Percentiles rank a stretch among this genome's conserved stretches.
phyloP scores from a whole-genome alignment of 1,284 basidiomycete species.

The Erythrobasidium hasegawianum region DNA sequence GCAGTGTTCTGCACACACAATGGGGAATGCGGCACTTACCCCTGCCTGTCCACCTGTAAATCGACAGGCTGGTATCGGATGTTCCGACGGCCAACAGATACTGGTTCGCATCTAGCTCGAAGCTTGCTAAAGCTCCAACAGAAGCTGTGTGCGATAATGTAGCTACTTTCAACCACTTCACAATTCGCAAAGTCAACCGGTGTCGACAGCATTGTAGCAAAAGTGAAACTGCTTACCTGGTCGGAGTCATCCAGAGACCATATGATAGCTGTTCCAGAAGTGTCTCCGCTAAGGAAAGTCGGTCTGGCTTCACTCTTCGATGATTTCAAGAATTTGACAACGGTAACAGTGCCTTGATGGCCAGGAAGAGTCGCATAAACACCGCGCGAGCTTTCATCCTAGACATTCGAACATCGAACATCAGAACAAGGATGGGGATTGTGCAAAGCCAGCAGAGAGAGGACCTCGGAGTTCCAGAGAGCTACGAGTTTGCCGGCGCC shows the following conservation, averaged over 20 bases:
- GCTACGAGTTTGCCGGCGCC: conserved; percentile 72
- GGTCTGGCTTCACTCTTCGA: conserved; percentile 1
- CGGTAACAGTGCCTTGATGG: conserved; percentile 70
- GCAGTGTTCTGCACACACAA: neutral
- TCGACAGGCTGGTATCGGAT: conserved; percentile 69
- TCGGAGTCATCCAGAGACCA: conserved; percentile 45
- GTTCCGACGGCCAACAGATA: conserved; percentile 65
- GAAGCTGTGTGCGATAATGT: conserved; percentile 12
- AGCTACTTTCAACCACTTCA: too few species aligned
- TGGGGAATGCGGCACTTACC: neutral
- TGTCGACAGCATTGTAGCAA: too few species aligned
- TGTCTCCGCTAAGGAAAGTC: conserved; percentile 65
- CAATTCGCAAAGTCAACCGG: too few species aligned
- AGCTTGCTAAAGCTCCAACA: conserved; percentile 35
- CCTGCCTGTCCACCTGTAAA: conserved; percentile 53
- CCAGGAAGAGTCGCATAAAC: conserved; percentile 67
- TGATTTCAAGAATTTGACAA: conserved; percentile 60
- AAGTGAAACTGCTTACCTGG: neutral
- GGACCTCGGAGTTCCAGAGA: conserved; percentile 67
- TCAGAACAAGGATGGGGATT: conserved; percentile 31
- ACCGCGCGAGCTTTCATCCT: conserved; percentile 58
- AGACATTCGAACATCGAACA: neutral
- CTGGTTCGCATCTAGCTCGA: conserved; percentile 38
- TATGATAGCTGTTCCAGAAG: conserved; percentile 57
- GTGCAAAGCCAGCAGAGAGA: too few species aligned